Evolutionary conservation across 305 asterid genomes (phyloP).

Genomic region (Solanum chacoense): DNA sequence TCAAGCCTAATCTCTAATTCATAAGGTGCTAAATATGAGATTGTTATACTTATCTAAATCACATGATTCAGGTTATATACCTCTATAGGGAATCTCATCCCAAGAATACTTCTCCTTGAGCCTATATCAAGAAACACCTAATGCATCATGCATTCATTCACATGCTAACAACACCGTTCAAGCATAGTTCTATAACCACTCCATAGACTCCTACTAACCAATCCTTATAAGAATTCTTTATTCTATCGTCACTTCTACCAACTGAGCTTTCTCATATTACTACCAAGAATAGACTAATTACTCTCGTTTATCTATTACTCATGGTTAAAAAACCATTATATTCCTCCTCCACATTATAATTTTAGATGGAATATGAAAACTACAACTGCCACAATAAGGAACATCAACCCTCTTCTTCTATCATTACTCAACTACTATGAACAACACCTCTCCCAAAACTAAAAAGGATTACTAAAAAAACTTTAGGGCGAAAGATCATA

Average conservation of each 20-base stretch:
- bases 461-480: not conserved
- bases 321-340: not conserved
- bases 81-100: not conserved
- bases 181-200: not conserved
- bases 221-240: not conserved
- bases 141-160: not conserved
- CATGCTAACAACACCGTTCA: not conserved
- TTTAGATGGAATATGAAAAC: not conserved
- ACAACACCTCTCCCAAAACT: not conserved
- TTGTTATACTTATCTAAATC: not conserved
- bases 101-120: not conserved
- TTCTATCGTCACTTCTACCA: not conserved
- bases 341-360: not conserved
- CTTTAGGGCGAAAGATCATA: not conserved
- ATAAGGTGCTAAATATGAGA: not conserved
- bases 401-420: not conserved
- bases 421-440: not conserved
- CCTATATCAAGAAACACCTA: not conserved
- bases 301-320: not conserved
- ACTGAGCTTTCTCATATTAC: not conserved
- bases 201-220: not conserved
- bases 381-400: not conserved
- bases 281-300: not conserved
- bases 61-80: not conserved
- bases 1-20: not conserved